Conservation (phyloP, 257 asterid genomes). For the Leptodermis oblonga region DNA sequence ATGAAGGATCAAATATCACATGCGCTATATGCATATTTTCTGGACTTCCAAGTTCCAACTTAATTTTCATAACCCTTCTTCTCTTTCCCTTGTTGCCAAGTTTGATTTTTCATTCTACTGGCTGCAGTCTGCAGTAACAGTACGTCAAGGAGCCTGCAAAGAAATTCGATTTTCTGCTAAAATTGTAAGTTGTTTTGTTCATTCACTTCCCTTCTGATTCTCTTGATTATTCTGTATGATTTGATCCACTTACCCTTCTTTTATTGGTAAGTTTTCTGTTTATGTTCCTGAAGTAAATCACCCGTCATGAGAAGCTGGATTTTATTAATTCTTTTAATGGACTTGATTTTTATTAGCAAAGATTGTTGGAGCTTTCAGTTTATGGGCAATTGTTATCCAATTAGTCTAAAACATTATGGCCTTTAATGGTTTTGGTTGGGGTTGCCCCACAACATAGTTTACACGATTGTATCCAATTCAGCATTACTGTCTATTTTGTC, state of each 20-base stretch:
- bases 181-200: slow-evolving; percentile 56
- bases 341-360: neutral
- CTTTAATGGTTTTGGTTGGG: neutral
- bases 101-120: neutral
- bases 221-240: slow-evolving; percentile 11
- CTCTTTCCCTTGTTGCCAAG: neutral
- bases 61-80: neutral
- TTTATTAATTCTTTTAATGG: neutral
- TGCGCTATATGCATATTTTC: neutral
- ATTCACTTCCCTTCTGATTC: slow-evolving; percentile 1
- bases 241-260: neutral
- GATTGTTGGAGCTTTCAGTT: neutral
- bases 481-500: neutral
- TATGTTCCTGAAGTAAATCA: neutral
- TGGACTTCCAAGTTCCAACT: neutral
- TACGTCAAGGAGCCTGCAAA: slow-evolving; percentile 53
- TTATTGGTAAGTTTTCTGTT: slow-evolving; percentile 4
- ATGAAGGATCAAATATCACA: neutral
- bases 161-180: slow-evolving; percentile 70
- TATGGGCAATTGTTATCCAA: neutral
- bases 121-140: slow-evolving; percentile 47
- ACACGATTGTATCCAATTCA: neutral
- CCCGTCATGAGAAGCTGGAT: neutral
- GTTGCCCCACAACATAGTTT: neutral
- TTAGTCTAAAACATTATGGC: neutral